Conservation (phyloP, 164 flowering plant genomes). For the Houttuynia cordata region DNA sequence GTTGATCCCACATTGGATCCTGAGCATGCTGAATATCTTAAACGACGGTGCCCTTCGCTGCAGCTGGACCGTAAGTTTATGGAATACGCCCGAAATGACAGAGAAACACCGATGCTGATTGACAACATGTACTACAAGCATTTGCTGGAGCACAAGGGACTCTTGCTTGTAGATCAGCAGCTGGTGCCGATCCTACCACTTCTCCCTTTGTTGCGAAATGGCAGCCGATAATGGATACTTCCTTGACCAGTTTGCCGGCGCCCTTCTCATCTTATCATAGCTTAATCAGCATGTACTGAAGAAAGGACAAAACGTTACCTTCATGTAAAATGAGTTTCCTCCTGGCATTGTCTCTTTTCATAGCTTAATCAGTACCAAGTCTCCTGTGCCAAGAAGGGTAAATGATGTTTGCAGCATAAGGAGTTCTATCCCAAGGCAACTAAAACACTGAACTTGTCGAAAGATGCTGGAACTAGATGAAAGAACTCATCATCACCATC, state of each 20-base stretch:
- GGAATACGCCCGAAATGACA: conserved; percentile 56
- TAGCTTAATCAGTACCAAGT: conserved; percentile 5
- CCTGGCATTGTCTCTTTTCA: no score
- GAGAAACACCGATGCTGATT: conserved; percentile 57
- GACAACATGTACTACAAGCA: conserved; percentile 82
- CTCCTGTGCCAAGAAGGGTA: conserved; percentile 4
- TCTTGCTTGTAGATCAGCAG: conserved; percentile 53
- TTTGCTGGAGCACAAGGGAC: conserved; percentile 51
- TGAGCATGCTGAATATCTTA: conserved; percentile 44
- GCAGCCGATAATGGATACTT: conserved; percentile 71
- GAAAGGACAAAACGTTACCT: no score
- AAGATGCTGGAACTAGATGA: no score
- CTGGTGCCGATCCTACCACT: conserved; percentile 47
- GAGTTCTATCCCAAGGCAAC: no score
- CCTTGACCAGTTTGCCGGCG: conserved; percentile 47
- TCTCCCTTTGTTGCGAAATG: conserved; percentile 54
- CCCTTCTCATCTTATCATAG: conserved; percentile 35
- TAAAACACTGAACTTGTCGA: no score
- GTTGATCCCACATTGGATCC: conserved; percentile 79
- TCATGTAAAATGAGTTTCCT: no score
- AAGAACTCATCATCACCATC: no score
- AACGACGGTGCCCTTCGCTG: conserved; percentile 58
- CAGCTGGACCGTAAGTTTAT: conserved; percentile 53
- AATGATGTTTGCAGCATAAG: not conserved
- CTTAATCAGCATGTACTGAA: no score